A percentile compares a stretch with the other conserved stretches of the same genome.
Evolutionary conservation across 106 monocot species (phyloP).

Genomic region (Dactylorhiza incarnata): DNA sequence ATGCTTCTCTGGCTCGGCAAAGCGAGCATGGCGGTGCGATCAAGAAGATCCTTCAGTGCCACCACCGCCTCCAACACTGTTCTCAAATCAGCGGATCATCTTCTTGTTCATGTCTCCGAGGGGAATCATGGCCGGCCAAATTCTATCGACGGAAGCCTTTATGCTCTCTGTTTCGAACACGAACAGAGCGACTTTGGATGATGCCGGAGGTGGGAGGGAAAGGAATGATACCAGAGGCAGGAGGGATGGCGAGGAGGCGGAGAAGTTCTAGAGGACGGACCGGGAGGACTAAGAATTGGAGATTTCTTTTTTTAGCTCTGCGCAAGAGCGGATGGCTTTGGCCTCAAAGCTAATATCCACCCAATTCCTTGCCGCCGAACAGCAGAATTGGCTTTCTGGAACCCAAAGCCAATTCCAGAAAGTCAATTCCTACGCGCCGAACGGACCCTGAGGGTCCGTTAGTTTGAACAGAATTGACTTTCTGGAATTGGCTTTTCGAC

Average conservation of each 20-base stretch:
- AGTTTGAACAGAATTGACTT: no score
- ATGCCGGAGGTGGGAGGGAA: no score
- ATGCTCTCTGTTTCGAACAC: slow-evolving; percentile 71
- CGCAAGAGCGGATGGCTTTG: slow-evolving; percentile 67
- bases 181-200: slow-evolving; percentile 74
- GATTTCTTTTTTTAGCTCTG: slow-evolving; percentile 59
- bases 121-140: slow-evolving; percentile 49
- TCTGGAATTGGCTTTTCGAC: no score
- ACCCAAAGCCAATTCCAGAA: no score
- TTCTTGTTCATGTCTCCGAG: slow-evolving; percentile 66
- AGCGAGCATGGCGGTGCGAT: no score
- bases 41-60: no score
- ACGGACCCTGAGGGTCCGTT: no score
- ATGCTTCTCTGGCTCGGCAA: no score
- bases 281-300: slow-evolving; percentile 77
- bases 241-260: slow-evolving; percentile 49
- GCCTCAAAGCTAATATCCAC: slow-evolving; percentile 49
- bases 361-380: no score
- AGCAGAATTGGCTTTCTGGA: no score
- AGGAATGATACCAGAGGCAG: slow-evolving; percentile 1
- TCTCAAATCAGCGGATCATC: slow-evolving; percentile 9
- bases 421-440: no score
- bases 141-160: slow-evolving; percentile 48
- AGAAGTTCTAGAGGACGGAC: slow-evolving; percentile 48
- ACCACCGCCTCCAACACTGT: no score